phyloP scores from a whole-genome alignment of 2,329 filamentous ascomycete genomes.

The Pseudocercospora fuligena region DNA sequence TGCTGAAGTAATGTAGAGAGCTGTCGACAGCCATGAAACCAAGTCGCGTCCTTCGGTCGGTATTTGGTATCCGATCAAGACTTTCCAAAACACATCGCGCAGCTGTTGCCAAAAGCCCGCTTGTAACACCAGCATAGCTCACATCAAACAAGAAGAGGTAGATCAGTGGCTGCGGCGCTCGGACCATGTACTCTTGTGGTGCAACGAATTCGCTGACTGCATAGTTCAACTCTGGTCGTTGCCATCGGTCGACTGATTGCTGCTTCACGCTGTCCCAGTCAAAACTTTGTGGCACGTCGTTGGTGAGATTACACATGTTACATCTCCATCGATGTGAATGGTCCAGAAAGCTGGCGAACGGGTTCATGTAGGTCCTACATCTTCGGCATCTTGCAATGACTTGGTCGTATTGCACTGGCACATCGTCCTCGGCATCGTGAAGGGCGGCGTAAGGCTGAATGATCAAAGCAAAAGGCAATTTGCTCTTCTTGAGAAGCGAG shows the following conservation, averaged over 20 bases:
- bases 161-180: conserved; percentile 90
- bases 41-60: conserved; percentile 86
- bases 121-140: conserved; percentile 86
- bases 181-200: conserved; percentile 99
- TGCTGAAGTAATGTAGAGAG: conserved; percentile 92
- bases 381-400: conserved; percentile 95
- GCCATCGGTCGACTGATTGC: conserved; percentile 89
- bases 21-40: conserved; percentile 96
- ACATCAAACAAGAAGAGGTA: conserved; percentile 97
- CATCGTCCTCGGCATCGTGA: conserved; percentile 87
- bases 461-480: conserved; percentile 90
- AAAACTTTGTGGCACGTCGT: conserved; percentile 98
- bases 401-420: conserved; percentile 93
- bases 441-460: conserved; percentile 95
- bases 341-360: conserved; percentile 94
- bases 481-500: conserved; percentile 93
- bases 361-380: conserved; percentile 97
- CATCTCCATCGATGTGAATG: conserved; percentile 98
- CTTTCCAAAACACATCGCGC: conserved; percentile 94
- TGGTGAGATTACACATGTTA: conserved; percentile 99
- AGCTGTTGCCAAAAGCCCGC: conserved; percentile 86
- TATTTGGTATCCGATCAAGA: conserved; percentile 96
- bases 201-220: conserved; percentile 97
- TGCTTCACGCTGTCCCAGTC: conserved; percentile 96
- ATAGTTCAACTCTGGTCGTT: conserved; percentile 90